Evolutionary conservation across 2,329 filamentous ascomycete species (phyloP), one percentile per base, ranked within the genome.

Genomic region (Trichoderma atrobrunneum): DNA sequence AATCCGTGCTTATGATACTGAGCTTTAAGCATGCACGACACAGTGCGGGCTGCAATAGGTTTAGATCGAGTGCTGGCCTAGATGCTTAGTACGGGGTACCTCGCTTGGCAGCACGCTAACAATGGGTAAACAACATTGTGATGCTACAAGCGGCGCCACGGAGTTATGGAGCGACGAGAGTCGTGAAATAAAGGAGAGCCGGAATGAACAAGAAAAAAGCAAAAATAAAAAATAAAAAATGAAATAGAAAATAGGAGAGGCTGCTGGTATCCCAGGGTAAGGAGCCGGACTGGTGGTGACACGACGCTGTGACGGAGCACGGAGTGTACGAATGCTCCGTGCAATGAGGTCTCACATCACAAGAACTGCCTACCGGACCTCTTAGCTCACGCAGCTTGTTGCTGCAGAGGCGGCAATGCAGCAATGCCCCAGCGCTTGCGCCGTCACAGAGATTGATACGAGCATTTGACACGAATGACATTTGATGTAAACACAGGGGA

Each of bases 61-160:
- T 54, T 54, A 54, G 30, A 7, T 43, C 34, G n/a, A 30, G 36
- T n/a, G 8, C 24, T 3, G 26, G 39, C 39, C 39, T 21, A 43
- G 16, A 21, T 7, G 54, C 51, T 61, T 21, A 60, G 36, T 48
- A 68, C 32, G 51, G 51, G 65, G 54, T 39, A 57, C 54, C 34
- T 32, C 18, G 39, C 54, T 60, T 68, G 54, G 65, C 65, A 60
- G 56, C 54, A 68, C 65, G 65, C 54, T 68, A 59, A 48, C 14
- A 54, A 59, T 51, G 24, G 34, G 54, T 21, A 43, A 51, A 61
- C 61, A n/a, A 67, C 54, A 62, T 70, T 70, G 66, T 62, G 66
- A 70, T 70, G 56, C 57, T 62, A 36, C 66, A 51, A 70, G 66
- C 57, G 32, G n/a, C 39, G 56, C 59, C 56, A 14, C 64, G 54